Percentiles rank a stretch among this genome's conserved stretches.
Evolutionary conservation across 1,284 basidiomycete species (phyloP).

Genomic region (Agaricales sp.): DNA sequence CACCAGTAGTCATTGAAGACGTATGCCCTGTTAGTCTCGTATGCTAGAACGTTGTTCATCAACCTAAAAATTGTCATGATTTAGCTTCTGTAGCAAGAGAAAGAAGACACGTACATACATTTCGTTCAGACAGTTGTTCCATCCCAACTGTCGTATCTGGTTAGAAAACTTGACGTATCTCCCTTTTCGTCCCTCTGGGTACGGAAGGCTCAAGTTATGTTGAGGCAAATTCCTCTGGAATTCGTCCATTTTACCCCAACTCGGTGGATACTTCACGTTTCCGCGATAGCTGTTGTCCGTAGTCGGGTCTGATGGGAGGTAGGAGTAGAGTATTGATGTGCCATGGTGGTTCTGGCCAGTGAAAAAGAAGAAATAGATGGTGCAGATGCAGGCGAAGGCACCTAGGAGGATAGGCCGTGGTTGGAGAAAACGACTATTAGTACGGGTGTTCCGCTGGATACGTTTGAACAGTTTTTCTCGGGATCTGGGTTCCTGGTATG

Average conservation of each 20-base stretch:
- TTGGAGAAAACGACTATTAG: background rate
- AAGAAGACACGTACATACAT: constrained; percentile 6
- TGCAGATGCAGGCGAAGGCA: background rate
- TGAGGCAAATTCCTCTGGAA: constrained; percentile 8
- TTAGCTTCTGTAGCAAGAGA: background rate
- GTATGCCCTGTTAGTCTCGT: constrained; percentile 9
- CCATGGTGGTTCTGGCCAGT: background rate
- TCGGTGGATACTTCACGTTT: background rate
- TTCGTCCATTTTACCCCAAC: background rate
- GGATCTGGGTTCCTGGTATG: background rate
- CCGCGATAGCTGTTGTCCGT: background rate
- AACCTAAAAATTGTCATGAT: constrained; percentile 3
- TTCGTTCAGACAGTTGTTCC: constrained; percentile 11
- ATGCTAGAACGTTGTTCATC: constrained; percentile 10
- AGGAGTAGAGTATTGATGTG: background rate
- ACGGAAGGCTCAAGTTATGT: constrained; percentile 9
- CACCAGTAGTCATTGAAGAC: constrained; percentile 11
- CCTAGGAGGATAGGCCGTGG: background rate
- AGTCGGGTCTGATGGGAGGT: background rate
- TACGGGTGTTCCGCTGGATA: background rate
- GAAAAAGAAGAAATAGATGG: background rate
- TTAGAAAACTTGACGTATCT: constrained; percentile 10
- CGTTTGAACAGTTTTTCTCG: background rate
- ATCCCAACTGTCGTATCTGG: constrained; percentile 8
- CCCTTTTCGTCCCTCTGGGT: constrained; percentile 8